Conservation (phyloP, 768 basidiomycete species). For the Suillus americanus region DNA sequence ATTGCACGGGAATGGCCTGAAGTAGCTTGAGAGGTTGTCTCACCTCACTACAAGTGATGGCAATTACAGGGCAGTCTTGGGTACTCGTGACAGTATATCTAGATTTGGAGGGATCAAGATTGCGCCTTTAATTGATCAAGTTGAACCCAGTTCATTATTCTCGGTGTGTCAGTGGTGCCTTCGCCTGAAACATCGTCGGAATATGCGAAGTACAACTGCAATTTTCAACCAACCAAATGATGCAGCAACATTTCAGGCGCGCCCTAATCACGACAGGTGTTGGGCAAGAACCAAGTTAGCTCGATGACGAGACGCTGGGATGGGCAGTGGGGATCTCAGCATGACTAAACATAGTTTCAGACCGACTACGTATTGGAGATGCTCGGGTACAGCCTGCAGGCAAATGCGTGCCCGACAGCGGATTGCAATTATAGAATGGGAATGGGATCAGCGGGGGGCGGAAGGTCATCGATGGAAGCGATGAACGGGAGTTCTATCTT, state of each 20-base stretch:
- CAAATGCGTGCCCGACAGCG: neutral
- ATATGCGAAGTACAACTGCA: neutral
- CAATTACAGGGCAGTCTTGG: neutral
- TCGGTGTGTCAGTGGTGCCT: neutral
- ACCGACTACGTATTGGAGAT: neutral
- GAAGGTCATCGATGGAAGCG: neutral
- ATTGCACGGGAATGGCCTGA: slow-evolving; percentile 5
- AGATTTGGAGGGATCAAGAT: neutral
- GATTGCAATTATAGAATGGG: neutral
- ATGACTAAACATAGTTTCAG: neutral
- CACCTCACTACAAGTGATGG: neutral
- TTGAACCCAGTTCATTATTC: neutral
- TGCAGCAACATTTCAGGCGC: neutral
- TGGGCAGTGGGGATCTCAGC: neutral
- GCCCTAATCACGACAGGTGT: neutral
- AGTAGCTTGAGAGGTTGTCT: neutral
- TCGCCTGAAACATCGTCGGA: neutral
- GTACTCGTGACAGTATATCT: neutral
- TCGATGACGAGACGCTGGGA: neutral
- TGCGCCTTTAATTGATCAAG: neutral
- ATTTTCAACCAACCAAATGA: neutral
- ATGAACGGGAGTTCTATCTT: neutral
- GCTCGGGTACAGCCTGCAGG: neutral
- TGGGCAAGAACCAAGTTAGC: neutral
- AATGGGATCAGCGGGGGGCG: neutral